phyloP scores from a whole-genome alignment of 345 rosid genomes.

The Capsella bursapastoris region DNA sequence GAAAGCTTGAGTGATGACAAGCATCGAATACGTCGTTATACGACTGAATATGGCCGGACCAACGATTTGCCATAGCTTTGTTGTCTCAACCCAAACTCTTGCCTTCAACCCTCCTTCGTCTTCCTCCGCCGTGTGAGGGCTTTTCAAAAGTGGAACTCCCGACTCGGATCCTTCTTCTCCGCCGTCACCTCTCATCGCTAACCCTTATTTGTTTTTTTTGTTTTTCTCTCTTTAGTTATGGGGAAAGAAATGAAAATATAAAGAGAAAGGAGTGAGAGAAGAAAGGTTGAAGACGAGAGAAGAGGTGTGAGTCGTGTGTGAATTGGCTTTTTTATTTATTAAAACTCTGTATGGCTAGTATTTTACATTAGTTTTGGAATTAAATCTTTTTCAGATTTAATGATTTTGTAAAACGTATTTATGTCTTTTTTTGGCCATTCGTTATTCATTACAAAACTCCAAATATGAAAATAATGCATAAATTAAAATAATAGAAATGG shows the following conservation, averaged over 20 bases:
- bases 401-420: not conserved
- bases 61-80: conserved; percentile 83
- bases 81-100: conserved; percentile 72
- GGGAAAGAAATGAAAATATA: conserved; percentile 6
- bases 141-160: conserved; percentile 31
- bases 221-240: not conserved
- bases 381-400: no score
- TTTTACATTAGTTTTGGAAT: not conserved
- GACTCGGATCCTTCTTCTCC: conserved; percentile 36
- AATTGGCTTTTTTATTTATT: conserved; percentile 26
- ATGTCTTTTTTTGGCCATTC: not conserved
- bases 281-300: conserved; percentile 11
- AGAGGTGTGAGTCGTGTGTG: conserved; percentile 16
- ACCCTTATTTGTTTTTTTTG: not conserved
- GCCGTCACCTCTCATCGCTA: conserved; percentile 30
- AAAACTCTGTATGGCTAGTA: conserved; percentile 6
- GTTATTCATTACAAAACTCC: not conserved
- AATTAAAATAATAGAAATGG: not conserved
- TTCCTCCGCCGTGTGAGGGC: conserved; percentile 38
- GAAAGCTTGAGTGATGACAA: conserved; percentile 90
- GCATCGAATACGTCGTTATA: conserved; percentile 72
- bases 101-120: conserved; percentile 37
- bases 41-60: conserved; percentile 90
- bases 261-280: not conserved
- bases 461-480: not conserved